phyloP scores from a whole-genome alignment of 1,284 basidiomycete genomes.

The Mrakiaceae sp. region DNA sequence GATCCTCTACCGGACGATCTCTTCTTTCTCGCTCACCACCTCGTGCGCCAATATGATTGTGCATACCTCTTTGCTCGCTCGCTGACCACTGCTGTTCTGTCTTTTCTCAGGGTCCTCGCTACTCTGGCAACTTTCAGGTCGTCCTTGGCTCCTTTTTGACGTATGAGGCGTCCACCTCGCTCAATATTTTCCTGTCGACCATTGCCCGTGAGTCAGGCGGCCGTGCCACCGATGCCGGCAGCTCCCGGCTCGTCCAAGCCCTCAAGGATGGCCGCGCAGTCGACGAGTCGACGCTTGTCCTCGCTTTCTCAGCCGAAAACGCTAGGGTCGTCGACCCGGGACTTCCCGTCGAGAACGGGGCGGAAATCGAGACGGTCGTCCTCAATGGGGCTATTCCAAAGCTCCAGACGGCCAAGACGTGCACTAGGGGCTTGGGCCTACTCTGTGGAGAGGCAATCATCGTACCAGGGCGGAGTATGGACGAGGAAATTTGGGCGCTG shows the following conservation, averaged over 20 bases:
- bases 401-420: slow-evolving; percentile 1
- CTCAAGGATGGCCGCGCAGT: slow-evolving; percentile 31
- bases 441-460: slow-evolving; percentile 10
- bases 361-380: slow-evolving; percentile 6
- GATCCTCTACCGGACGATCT: slow-evolving; percentile 10
- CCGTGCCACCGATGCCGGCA: slow-evolving; percentile 25
- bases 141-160: slow-evolving; percentile 34
- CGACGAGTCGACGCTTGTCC: slow-evolving; percentile 30
- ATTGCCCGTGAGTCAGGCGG: slow-evolving; percentile 23
- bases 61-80: neutral
- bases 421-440: slow-evolving; percentile 5
- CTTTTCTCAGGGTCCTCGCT: slow-evolving; percentile 29
- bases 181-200: slow-evolving; percentile 33
- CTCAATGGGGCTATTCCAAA: slow-evolving; percentile 13
- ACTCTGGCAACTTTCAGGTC: slow-evolving; percentile 34
- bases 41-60: neutral
- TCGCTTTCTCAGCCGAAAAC: slow-evolving; percentile 31
- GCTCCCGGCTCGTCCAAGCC: slow-evolving; percentile 31
- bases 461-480: slow-evolving; percentile 41
- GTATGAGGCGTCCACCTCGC: slow-evolving; percentile 34
- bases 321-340: slow-evolving; percentile 10
- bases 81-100: no score
- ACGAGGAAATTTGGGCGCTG: slow-evolving; percentile 66
- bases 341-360: neutral
- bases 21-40: slow-evolving; percentile 13